Evolutionary conservation across 2,329 filamentous ascomycete species (phyloP).

Genomic region (Nigrograna mackinnonii): DNA sequence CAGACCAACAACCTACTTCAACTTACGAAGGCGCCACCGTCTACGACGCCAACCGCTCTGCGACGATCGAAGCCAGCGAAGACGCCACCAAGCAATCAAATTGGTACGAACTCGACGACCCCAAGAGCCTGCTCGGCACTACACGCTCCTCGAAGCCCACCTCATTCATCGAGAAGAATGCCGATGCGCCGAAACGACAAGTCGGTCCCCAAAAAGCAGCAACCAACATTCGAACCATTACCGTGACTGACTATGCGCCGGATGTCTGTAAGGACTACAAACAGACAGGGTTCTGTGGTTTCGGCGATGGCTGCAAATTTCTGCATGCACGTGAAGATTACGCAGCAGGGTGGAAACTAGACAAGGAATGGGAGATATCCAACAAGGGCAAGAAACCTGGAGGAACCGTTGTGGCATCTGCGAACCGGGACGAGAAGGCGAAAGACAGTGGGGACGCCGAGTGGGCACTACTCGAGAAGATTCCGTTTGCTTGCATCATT

Average conservation of each 20-base stretch:
- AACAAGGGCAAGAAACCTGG: slow-evolving; percentile 64
- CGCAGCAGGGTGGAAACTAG: slow-evolving; percentile 93
- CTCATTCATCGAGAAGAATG: slow-evolving; percentile 77
- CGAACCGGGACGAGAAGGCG: slow-evolving; percentile 50
- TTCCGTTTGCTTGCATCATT: slow-evolving; percentile 88
- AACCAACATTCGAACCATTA: slow-evolving; percentile 88
- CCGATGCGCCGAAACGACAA: slow-evolving; percentile 68
- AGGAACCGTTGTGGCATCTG: slow-evolving; percentile 60
- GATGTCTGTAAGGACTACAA: slow-evolving; percentile 97
- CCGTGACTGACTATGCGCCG: slow-evolving; percentile 85
- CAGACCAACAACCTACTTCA: slow-evolving; percentile 54
- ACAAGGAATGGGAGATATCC: slow-evolving; percentile 88
- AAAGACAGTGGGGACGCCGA: slow-evolving; percentile 61
- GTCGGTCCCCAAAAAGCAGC: slow-evolving; percentile 88
- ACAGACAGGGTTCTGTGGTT: slow-evolving; percentile 67
- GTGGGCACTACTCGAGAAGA: slow-evolving; percentile 75
- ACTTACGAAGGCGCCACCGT: slow-evolving; percentile 51
- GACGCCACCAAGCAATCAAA: slow-evolving; percentile 89
- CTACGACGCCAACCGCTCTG: slow-evolving; percentile 64
- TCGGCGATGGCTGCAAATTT: slow-evolving; percentile 82
- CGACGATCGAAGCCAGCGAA: slow-evolving; percentile 69
- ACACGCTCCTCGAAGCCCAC: slow-evolving; percentile 46
- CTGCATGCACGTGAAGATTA: slow-evolving; percentile 77
- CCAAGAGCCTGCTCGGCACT: slow-evolving; percentile 63
- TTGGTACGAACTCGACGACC: slow-evolving; percentile 80